These are phyloP conservation scores for Cryptosporidium muris DNA, from an alignment of 169 alveolate genomes.

Conservation along the genomic window DNA sequence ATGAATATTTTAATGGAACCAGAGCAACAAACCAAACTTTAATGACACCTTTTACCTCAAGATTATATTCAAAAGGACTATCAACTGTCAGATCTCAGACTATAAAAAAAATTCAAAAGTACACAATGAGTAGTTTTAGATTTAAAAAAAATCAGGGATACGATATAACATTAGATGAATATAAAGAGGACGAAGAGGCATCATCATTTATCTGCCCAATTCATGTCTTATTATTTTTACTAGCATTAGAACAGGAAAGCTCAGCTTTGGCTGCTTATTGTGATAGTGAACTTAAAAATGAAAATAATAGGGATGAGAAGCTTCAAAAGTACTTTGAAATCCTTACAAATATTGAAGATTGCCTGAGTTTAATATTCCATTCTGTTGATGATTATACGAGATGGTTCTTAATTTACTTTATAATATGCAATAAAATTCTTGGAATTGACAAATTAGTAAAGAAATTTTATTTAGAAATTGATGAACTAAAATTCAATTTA, in stretches of 20 bases:
- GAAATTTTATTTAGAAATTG: not conserved
- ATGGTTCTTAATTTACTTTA: conserved; percentile 9
- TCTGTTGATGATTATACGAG: conserved; percentile 10
- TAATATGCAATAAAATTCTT: not conserved
- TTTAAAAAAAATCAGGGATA: not conserved
- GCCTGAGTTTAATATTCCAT: not conserved
- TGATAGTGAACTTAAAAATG: not conserved
- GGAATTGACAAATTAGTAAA: not conserved
- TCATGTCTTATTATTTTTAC: conserved; percentile 28
- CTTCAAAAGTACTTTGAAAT: not conserved
- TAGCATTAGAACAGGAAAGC: conserved; percentile 24
- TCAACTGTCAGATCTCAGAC: conserved; percentile 48
- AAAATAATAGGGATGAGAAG: too few species aligned
- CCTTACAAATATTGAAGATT: conserved; percentile 8
- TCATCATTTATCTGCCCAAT: conserved; percentile 24
- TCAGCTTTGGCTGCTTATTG: conserved; percentile 12
- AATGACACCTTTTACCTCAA: conserved; percentile 39
- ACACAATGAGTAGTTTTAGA: conserved; percentile 16
- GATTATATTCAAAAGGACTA: conserved; percentile 11
- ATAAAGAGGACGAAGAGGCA: not conserved
- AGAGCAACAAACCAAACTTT: not conserved
- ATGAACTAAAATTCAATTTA: not conserved
- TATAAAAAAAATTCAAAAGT: conserved; percentile 50
- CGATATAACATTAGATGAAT: not conserved
- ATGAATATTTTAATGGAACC: not conserved